Percentiles rank a stretch among this genome's conserved stretches.
Conservation (phyloP, 208 protist genomes). For the Trypanosoma mega region DNA sequence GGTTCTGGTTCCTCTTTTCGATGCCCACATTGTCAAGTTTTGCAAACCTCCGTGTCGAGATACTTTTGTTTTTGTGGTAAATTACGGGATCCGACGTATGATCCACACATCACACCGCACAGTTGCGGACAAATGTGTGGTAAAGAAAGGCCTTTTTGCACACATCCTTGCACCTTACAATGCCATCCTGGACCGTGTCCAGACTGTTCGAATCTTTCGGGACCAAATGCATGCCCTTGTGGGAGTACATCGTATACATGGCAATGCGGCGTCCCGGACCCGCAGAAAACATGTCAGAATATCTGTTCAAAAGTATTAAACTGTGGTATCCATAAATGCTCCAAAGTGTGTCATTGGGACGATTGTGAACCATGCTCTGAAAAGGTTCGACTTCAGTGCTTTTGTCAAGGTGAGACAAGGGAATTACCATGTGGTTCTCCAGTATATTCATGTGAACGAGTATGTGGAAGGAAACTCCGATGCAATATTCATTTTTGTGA, state of each 20-base stretch:
- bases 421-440: constrained; percentile 37
- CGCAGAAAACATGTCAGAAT: constrained; percentile 49
- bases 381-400: constrained; percentile 27
- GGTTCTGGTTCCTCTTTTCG: constrained; percentile 36
- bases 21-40: constrained; percentile 52
- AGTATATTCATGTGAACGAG: constrained; percentile 44
- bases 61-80: constrained; percentile 78
- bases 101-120: constrained; percentile 72
- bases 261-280: constrained; percentile 60
- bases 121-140: constrained; percentile 73
- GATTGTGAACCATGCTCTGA: constrained; percentile 40
- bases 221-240: constrained; percentile 52
- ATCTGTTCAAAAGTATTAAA: constrained; percentile 43
- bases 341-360: constrained; percentile 47
- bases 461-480: constrained; percentile 47
- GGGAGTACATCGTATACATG: constrained; percentile 65
- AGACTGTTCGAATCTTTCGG: constrained; percentile 41
- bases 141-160: constrained; percentile 36
- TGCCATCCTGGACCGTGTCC: constrained; percentile 80
- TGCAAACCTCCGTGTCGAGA: constrained; percentile 25
- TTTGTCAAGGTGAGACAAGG: constrained; percentile 35
- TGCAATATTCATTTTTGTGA: constrained; percentile 62
- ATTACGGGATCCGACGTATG: constrained; percentile 47
- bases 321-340: constrained; percentile 58
- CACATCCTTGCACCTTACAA: constrained; percentile 51